These are phyloP conservation scores for Pestalotiopsis sp. DNA, from an alignment of 2,329 filamentous ascomycete species.

Conservation along the genomic window DNA sequence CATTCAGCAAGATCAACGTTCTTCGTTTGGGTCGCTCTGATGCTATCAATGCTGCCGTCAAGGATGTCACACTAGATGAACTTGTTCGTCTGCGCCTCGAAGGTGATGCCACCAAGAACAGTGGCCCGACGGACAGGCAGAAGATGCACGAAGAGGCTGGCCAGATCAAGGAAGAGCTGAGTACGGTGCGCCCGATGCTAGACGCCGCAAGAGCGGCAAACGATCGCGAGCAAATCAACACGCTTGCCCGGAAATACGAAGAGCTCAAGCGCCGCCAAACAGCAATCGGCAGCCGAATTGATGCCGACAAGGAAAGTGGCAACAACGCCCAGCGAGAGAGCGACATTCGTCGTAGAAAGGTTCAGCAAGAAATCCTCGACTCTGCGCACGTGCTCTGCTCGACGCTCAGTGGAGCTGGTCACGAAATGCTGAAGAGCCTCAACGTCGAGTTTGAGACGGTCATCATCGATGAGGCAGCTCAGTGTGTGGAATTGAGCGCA, in stretches of 20 bases:
- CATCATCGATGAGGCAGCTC: slow-evolving; percentile 95
- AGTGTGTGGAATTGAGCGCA: slow-evolving; percentile 96
- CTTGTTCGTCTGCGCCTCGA: slow-evolving; percentile 77
- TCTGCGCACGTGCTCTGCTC: slow-evolving; percentile 91
- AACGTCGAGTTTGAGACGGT: slow-evolving; percentile 98
- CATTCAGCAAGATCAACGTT: slow-evolving; percentile 77
- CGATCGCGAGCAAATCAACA: slow-evolving; percentile 48
- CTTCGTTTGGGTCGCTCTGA: slow-evolving; percentile 89
- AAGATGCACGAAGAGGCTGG: slow-evolving; percentile 64
- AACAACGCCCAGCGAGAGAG: slow-evolving; percentile 80
- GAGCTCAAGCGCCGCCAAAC: slow-evolving; percentile 75
- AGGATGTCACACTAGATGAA: slow-evolving; percentile 91
- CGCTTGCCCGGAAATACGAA: slow-evolving; percentile 76
- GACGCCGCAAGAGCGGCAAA: slow-evolving; percentile 64
- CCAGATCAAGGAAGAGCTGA: slow-evolving; percentile 76
- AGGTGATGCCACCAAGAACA: slow-evolving; percentile 50
- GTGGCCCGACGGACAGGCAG: slow-evolving; percentile 57
- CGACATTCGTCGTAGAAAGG: slow-evolving; percentile 79
- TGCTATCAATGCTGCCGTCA: slow-evolving; percentile 85
- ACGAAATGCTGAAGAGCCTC: slow-evolving; percentile 94
- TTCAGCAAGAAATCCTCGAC: slow-evolving; percentile 90
- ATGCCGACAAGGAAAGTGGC: slow-evolving; percentile 83
- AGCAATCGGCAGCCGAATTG: slow-evolving; percentile 79
- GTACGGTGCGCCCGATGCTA: slow-evolving; percentile 69
- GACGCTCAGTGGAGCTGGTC: slow-evolving; percentile 91